phyloP scores from a whole-genome alignment of 331 rosid species.

The Pyracantha coccinea region DNA sequence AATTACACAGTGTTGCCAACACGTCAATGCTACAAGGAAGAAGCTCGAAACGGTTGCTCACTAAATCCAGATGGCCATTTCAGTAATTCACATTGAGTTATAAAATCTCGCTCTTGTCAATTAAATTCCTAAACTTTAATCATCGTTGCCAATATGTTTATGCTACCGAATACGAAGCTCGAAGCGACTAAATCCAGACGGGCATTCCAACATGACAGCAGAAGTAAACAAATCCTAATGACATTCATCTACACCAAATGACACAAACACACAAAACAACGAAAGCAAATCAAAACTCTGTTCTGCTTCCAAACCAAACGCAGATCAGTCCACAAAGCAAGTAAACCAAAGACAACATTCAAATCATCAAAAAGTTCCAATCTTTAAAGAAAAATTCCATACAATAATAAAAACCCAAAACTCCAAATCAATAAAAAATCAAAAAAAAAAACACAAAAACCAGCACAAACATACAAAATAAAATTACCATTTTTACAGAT shows the following conservation, averaged over 20 bases:
- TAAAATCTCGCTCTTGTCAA: background rate
- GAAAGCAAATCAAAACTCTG: background rate
- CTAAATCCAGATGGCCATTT: background rate
- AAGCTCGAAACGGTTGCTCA: constrained; percentile 10
- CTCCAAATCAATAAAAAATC: constrained; percentile 16
- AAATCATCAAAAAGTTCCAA: background rate
- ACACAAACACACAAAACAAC: constrained; percentile 13
- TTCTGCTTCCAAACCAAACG: constrained; percentile 19
- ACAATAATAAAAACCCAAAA: constrained; percentile 5
- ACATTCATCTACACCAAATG: constrained; percentile 10
- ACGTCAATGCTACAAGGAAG: background rate
- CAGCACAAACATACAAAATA: background rate
- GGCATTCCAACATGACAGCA: background rate
- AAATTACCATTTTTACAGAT: constrained; percentile 42
- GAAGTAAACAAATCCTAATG: constrained; percentile 3
- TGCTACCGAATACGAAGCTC: background rate
- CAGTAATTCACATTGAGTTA: background rate
- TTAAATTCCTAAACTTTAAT: background rate
- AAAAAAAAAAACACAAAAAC: background rate
- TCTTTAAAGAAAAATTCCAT: constrained; percentile 1
- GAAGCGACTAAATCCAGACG: constrained; percentile 7
- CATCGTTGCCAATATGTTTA: background rate
- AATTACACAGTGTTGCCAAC: background rate
- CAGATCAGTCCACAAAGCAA: constrained; percentile 28
- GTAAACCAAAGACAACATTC: constrained; percentile 15